phyloP scores from a whole-genome alignment of 2,329 filamentous ascomycete genomes.

The Endocalyx cinctus region DNA sequence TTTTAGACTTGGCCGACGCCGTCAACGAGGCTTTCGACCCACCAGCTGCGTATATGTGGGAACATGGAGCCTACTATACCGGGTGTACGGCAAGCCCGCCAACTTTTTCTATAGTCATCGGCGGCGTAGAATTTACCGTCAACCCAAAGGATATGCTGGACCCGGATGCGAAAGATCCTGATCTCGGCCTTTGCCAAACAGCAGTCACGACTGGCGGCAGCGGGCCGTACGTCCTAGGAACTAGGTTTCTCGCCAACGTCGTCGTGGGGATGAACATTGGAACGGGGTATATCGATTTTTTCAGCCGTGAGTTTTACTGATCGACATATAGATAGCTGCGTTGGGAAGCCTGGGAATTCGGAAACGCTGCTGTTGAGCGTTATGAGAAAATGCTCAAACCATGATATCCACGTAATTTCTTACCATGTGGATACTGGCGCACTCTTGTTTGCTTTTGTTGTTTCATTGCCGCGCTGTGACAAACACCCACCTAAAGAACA shows the following conservation, averaged over 20 bases:
- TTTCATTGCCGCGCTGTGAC: too few species aligned
- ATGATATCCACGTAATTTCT: too few species aligned
- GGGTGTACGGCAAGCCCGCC: conserved; percentile 44
- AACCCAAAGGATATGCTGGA: conserved; percentile 46
- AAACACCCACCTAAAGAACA: too few species aligned
- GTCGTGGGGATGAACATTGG: conserved; percentile 12
- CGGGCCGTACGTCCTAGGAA: conserved; percentile 14
- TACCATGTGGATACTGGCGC: too few species aligned
- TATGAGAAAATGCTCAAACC: too few species aligned
- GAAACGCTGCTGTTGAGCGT: too few species aligned
- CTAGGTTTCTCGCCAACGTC: conserved; percentile 12
- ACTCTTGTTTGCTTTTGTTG: too few species aligned
- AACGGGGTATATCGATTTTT: conserved; percentile 8
- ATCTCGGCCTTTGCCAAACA: conserved; percentile 44
- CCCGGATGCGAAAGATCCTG: conserved; percentile 36
- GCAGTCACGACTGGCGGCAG: conserved; percentile 27
- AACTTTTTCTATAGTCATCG: conserved; percentile 40
- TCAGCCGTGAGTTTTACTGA: conserved; percentile 13
- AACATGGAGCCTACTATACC: conserved; percentile 45
- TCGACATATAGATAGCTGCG: too few species aligned
- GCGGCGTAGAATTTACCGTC: conserved; percentile 39
- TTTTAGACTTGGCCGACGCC: conserved; percentile 44
- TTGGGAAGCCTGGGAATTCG: too few species aligned
- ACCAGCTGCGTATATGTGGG: conserved; percentile 40
- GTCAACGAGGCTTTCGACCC: conserved; percentile 44